These are phyloP conservation scores for Neurospora sp. DNA, from an alignment of 495 filamentous ascomycete genomes.

Conservation along the genomic window DNA sequence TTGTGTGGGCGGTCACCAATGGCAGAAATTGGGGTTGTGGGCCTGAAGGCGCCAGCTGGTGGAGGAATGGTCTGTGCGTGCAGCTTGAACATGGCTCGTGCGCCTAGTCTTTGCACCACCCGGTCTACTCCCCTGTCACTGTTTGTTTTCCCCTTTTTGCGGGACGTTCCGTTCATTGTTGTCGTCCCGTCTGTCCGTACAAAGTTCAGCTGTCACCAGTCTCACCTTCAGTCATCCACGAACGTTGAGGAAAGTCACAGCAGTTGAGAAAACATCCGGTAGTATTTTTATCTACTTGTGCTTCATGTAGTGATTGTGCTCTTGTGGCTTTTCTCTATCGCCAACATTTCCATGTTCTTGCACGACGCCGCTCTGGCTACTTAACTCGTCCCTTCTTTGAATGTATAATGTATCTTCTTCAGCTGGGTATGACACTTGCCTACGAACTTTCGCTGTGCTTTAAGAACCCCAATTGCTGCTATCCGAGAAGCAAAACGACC, in stretches of 20 bases:
- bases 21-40: background rate
- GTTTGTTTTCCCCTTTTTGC: background rate
- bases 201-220: background rate
- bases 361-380: background rate
- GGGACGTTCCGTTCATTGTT: background rate
- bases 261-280: background rate
- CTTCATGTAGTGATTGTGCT: background rate
- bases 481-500: background rate
- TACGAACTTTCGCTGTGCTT: background rate
- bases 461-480: background rate
- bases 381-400: background rate
- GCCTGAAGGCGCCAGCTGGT: background rate
- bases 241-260: background rate
- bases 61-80: background rate
- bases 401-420: background rate
- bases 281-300: background rate
- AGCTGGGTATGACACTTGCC: background rate
- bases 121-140: background rate
- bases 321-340: background rate
- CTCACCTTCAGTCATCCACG: background rate
- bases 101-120: background rate
- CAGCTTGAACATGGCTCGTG: background rate
- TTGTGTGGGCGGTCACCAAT: conserved; percentile 1
- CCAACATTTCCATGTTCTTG: background rate
- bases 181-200: background rate